phyloP scores from a whole-genome alignment of 805 yeast species.

The Suhomyces vadensis region DNA sequence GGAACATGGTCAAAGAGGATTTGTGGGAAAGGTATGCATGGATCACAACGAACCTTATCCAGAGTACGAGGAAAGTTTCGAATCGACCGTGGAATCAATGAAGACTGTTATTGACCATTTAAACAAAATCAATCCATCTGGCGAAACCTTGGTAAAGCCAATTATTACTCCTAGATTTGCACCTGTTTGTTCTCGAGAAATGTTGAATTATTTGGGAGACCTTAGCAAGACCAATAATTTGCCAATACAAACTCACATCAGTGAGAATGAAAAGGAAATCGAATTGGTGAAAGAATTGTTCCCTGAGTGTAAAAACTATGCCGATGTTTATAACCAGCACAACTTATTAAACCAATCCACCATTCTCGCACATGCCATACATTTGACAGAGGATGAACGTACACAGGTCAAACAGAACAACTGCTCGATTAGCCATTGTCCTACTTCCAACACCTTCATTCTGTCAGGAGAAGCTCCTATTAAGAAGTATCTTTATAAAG shows the following conservation, averaged over 20 bases:
- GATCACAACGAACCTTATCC: conserved; percentile 67
- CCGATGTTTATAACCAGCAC: conserved; percentile 73
- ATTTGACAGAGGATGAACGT: conserved; percentile 65
- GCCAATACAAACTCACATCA: conserved; percentile 88
- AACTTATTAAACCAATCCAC: conserved; percentile 64
- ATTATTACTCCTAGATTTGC: conserved; percentile 93
- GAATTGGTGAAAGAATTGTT: conserved; percentile 69
- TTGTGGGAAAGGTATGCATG: conserved; percentile 95
- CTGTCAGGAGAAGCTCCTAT: conserved; percentile 91
- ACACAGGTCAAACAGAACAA: conserved; percentile 51
- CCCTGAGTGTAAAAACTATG: conserved; percentile 67
- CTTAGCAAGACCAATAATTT: conserved; percentile 49
- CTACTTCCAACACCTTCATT: conserved; percentile 83
- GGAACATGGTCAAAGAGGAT: conserved; percentile 76
- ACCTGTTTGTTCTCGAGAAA: conserved; percentile 70
- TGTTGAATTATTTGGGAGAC: conserved; percentile 64
- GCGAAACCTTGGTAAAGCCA: conserved; percentile 58
- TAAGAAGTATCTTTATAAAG: conserved; percentile 58
- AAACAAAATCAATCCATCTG: conserved; percentile 48
- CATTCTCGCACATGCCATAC: conserved; percentile 87
- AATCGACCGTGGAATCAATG: conserved; percentile 57
- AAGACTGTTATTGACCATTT: conserved; percentile 58
- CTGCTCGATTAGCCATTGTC: conserved; percentile 89
- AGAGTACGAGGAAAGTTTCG: conserved; percentile 62
- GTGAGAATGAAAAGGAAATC: conserved; percentile 77